These are phyloP conservation scores for Exsudoporus floridanus DNA, from an alignment of 1,284 basidiomycete genomes.

Conservation along the genomic window DNA sequence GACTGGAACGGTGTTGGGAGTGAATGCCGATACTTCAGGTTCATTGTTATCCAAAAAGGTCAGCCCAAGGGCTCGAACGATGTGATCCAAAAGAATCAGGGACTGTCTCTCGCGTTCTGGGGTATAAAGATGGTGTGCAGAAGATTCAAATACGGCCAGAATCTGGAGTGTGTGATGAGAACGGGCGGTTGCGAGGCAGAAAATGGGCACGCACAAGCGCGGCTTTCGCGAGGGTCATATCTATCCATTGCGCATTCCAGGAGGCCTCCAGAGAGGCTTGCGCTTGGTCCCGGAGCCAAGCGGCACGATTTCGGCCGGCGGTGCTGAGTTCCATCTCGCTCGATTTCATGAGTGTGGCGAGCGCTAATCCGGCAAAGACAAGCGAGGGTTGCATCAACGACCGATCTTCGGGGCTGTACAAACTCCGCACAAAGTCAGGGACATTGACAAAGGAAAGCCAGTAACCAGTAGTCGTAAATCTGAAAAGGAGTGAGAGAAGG, in stretches of 20 bases:
- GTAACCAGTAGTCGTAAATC: conserved; percentile 51
- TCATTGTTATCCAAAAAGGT: conserved; percentile 57
- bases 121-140: conserved; percentile 63
- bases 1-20: conserved; percentile 47
- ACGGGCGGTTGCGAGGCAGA: neutral
- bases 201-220: conserved; percentile 56
- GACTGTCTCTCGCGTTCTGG: conserved; percentile 52
- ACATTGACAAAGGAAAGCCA: conserved; percentile 67
- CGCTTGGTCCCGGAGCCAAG: conserved; percentile 55
- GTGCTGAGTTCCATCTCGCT: conserved; percentile 60
- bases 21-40: conserved; percentile 51
- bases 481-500: conserved; percentile 24
- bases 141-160: conserved; percentile 71
- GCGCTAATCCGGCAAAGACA: conserved; percentile 63
- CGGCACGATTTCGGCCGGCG: conserved; percentile 50
- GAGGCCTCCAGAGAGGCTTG: conserved; percentile 53
- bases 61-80: conserved; percentile 55
- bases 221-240: conserved; percentile 66
- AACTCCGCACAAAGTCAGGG: conserved; percentile 50
- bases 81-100: conserved; percentile 58
- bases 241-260: conserved; percentile 51
- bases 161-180: conserved; percentile 44
- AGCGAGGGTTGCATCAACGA: conserved; percentile 65
- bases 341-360: conserved; percentile 72
- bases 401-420: conserved; percentile 51